Base-by-base conservation (phyloP, 257 asterid genomes). In the Petrea volubilis region DNA sequence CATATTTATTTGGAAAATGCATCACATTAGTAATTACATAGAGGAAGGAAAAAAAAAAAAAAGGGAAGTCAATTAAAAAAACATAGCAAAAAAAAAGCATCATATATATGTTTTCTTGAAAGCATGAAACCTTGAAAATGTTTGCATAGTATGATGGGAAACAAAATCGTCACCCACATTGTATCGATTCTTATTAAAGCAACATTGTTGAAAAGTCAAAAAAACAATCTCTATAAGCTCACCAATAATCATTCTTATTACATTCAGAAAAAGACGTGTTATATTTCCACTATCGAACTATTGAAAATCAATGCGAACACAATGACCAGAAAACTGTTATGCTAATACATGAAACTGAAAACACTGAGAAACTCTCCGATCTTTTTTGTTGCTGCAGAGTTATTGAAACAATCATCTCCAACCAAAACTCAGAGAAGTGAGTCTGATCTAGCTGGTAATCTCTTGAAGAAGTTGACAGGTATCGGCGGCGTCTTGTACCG, bases 391-490 rank as follows among this genome's bases (percentile, higher is more conserved):
- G 75, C 74, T 27, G 77, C 8, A 29, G 56, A 51, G 43, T 62
- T 13, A 33, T 55, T 65, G 50, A 38, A 31, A n/a, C 58, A 40
- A 64, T 71, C 27, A 68, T 67, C 51, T 20, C 59, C 60, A 64
- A 38, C 56, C 25, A 60, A 38, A 51, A 36, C 79, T 90, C 81
- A 94, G 43, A 94, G 84, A 51, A 94, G 92, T 60, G 88, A 75
- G 74, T 91, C 98, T 60, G 97, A 75, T 73, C 92, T 87, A 6
- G 98, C 81, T 36, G 98, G 96, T 60, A 94, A 68, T 67, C 98
- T 94, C 91, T 91, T 94, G 88, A 94, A 94, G 91, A 94, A 94
- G 61, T 94, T 94, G 44, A 84, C 90, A 7, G 96, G 96, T 8
- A 76, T 82, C 0, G 98, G 91, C 4, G 98, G 98, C 82, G 86